phyloP scores from a whole-genome alignment of 805 yeast species.

The Maudiozyma turicensis region DNA sequence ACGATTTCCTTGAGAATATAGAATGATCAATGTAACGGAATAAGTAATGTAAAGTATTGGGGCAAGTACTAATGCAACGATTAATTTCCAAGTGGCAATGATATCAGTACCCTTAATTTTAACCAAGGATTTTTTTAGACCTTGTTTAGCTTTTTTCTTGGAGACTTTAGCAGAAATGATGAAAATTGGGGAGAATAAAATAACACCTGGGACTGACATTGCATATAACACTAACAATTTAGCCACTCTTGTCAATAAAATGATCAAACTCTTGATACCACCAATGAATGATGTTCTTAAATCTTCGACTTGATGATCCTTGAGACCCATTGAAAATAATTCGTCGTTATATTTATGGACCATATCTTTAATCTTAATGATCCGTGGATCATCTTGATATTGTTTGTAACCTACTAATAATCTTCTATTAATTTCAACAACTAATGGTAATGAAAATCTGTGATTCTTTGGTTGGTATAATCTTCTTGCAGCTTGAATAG shows the following conservation, averaged over 20 bases:
- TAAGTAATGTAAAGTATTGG: conserved; percentile 76
- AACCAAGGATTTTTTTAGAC: conserved; percentile 83
- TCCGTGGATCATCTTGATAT: conserved; percentile 62
- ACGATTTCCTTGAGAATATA: conserved; percentile 24
- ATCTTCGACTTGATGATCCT: conserved; percentile 62
- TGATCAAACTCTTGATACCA: conserved; percentile 36
- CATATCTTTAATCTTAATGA: conserved; percentile 48
- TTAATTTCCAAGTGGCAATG: conserved; percentile 90
- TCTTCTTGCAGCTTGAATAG: conserved; percentile 90
- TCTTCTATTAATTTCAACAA: conserved; percentile 82
- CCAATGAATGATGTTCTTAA: conserved; percentile 33
- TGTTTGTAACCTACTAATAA: conserved; percentile 74
- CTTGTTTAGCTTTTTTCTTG: conserved; percentile 59
- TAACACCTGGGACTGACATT: conserved; percentile 75
- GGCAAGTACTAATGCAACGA: conserved; percentile 74
- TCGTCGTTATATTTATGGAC: conserved; percentile 61
- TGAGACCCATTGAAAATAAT: conserved; percentile 53
- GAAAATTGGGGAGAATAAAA: conserved; percentile 80
- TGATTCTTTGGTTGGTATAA: conserved; percentile 37
- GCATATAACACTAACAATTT: conserved; percentile 43
- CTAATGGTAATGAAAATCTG: conserved; percentile 52
- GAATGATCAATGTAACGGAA: conserved; percentile 37
- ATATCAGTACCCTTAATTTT: conserved; percentile 87
- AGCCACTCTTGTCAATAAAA: conserved; percentile 43
- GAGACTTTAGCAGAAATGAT: conserved; percentile 63